Percentiles rank a stretch among this genome's conserved stretches.
phyloP scores from a whole-genome alignment of 139 green algal genomes.

The Tetradesmus lagerheimii region DNA sequence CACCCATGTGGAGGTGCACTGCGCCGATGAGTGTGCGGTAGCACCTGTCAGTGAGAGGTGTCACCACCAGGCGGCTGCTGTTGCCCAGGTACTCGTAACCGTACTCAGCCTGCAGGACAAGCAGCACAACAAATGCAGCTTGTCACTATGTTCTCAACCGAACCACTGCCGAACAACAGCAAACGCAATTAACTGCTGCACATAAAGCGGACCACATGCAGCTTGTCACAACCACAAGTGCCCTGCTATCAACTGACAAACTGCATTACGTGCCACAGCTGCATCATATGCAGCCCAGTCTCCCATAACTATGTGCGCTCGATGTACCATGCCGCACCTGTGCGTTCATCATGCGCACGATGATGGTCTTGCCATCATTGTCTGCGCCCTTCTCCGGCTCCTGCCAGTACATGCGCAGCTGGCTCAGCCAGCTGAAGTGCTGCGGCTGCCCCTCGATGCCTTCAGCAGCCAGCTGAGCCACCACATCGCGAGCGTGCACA shows the following conservation, averaged over 20 bases:
- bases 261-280: too few species aligned
- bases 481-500: constrained; percentile 83
- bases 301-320: too few species aligned
- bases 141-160: too few species aligned
- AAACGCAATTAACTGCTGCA: too few species aligned
- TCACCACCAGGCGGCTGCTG: constrained; percentile 80
- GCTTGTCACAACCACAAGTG: too few species aligned
- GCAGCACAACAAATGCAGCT: neutral
- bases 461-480: constrained; percentile 56
- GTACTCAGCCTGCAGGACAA: constrained; percentile 68
- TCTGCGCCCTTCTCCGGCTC: constrained; percentile 27
- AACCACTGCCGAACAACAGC: too few species aligned
- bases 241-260: too few species aligned
- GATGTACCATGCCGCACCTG: too few species aligned
- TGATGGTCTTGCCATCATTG: constrained; percentile 61
- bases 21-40: constrained; percentile 85
- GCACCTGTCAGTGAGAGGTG: constrained; percentile 83
- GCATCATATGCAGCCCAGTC: too few species aligned
- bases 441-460: constrained; percentile 69
- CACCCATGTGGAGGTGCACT: constrained; percentile 83
- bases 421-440: constrained; percentile 80
- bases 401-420: constrained; percentile 88
- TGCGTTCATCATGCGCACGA: constrained; percentile 86
- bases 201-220: too few species aligned
- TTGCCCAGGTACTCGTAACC: constrained; percentile 90